Base-by-base conservation (phyloP, 352 stramenopile genomes). In the Phytophthora agathidicida region DNA sequence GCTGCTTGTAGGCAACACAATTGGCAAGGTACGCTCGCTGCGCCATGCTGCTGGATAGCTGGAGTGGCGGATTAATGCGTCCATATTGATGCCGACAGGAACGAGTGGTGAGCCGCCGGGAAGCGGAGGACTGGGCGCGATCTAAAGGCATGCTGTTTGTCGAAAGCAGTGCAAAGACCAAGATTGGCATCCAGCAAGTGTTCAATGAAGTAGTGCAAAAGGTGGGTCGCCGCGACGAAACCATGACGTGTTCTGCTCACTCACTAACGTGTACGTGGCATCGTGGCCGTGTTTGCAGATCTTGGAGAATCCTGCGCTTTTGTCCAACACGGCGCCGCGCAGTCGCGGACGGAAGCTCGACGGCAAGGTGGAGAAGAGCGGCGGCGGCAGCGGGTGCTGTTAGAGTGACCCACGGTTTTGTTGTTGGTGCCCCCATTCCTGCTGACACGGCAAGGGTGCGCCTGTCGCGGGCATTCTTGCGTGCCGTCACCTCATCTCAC, bases 141-240 rank as follows among this genome's bases (percentile, higher is more conserved):
- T 96, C 85, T 48, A 98, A 98, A 73, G 97, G 96, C 38, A 99
- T 99, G 96, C 70, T 99, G 20, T 99, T 99, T 73, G 83, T 99
- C 41, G 97, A 99, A 73, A 98, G 96, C 53, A 98, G 95, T 51
- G 96, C 96, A 7, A 99, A 99, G 75, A 99, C 96, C 60, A 88
- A 88, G 55, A 92, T 96, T 48, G 94, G 94, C 27, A 98, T 98
- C 51, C 93, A 97, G 68, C 92, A 98, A 82, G 86, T 96, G 46
- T 99, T 99, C 72, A 96, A 98, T 67, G 97, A 99, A 86, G 94
- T 99, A 37, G 95, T 99, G 26, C 92, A 98, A 74, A 99, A 99
- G 78, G 96, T 99, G 37, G 20, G 69, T 16, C 2, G 11, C 7
- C 26, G 9, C 19, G 26, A 39, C 20, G 31, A 36, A 33, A 22